Evolutionary conservation across 2,329 filamentous ascomycete genomes (phyloP), one percentile per base, ranked within the genome.

Genomic region (Colletotrichum somersetense): DNA sequence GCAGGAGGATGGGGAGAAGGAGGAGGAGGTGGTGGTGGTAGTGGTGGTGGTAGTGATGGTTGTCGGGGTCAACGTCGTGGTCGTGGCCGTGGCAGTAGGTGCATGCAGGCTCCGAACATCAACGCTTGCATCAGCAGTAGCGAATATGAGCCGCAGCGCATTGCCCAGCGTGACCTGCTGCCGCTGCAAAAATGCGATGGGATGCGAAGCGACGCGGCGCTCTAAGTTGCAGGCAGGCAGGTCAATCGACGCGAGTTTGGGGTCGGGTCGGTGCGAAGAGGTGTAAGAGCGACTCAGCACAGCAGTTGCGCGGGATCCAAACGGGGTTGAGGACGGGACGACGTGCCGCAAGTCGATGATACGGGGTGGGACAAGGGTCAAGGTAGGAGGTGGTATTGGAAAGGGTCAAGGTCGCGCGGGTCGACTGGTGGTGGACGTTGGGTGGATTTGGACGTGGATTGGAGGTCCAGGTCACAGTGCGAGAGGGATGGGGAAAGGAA

Each of bases 321-420:
- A 73, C 59, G 67, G 70, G 66, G 64, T 62, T 63, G 66, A 73
- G 67, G 66, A 66, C 70, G 70, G 70, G 70, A 73, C 66, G 70
- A 72, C 67, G 66, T 73, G 70, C 70, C 59, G 67, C 67, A 66
- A 57, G 70, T 71, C 70, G 70, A 71, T 58, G 70, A 71, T 73
- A 73, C 66, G 50, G 69, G 65, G 67, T 61, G 52, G 66, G 52
- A 73, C 70, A 71, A 73, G 70, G 70, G 70, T 73, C 69, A 71
- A 71, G 70, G 70, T 64, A 72, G 52, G 40, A 61, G 50, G 55
- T 72, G 69, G 69, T 72, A 61, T 64, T 59, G 64, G 53, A 66
- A 67, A 67, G 58, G 65, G 64, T 62, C 57, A 62, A 53, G 66
- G 67, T 62, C 59, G 59, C 59, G 66, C 61, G 66, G 59, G 61